Conservation (phyloP, 768 basidiomycete genomes). For the Podaxis pistillaris region DNA sequence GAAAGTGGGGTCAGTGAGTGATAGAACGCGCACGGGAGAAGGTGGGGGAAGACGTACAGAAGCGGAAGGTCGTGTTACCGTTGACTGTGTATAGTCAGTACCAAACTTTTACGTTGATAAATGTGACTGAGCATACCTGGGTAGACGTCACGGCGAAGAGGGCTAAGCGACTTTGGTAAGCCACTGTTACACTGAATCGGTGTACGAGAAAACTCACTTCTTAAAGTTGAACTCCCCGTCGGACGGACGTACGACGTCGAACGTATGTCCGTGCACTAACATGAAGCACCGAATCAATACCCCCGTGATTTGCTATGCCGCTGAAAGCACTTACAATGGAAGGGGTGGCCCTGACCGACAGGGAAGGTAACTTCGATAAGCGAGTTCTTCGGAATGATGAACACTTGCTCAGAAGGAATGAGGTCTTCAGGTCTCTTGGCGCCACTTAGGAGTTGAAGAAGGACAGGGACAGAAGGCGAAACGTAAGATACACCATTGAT, state of each 20-base stretch:
- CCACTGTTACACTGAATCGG: background rate
- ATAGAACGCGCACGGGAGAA: background rate
- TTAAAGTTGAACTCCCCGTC: slow-evolving; percentile 7
- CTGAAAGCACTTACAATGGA: slow-evolving; percentile 7
- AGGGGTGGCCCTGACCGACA: slow-evolving; percentile 22
- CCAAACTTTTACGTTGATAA: too few species aligned
- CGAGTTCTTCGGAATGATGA: slow-evolving; percentile 34
- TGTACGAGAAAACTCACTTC: slow-evolving; percentile 2
- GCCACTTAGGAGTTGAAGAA: slow-evolving; percentile 31
- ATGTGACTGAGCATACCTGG: background rate
- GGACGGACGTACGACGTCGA: slow-evolving; percentile 16
- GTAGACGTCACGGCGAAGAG: slow-evolving; percentile 18
- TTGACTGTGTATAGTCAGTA: background rate
- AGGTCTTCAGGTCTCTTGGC: slow-evolving; percentile 30
- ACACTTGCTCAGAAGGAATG: slow-evolving; percentile 16
- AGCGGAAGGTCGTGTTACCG: slow-evolving; percentile 18
- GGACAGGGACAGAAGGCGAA: slow-evolving; percentile 37
- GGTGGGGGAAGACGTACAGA: slow-evolving; percentile 9
- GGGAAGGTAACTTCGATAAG: slow-evolving; percentile 47
- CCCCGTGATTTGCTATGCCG: too few species aligned
- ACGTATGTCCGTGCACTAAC: slow-evolving; percentile 18
- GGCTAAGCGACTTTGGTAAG: slow-evolving; percentile 4
- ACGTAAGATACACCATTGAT: slow-evolving; percentile 18
- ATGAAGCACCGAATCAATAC: background rate
- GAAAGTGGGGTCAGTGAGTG: too few species aligned